Base-by-base conservation (phyloP, 768 basidiomycete genomes). In the Hortiboletus campestris region DNA sequence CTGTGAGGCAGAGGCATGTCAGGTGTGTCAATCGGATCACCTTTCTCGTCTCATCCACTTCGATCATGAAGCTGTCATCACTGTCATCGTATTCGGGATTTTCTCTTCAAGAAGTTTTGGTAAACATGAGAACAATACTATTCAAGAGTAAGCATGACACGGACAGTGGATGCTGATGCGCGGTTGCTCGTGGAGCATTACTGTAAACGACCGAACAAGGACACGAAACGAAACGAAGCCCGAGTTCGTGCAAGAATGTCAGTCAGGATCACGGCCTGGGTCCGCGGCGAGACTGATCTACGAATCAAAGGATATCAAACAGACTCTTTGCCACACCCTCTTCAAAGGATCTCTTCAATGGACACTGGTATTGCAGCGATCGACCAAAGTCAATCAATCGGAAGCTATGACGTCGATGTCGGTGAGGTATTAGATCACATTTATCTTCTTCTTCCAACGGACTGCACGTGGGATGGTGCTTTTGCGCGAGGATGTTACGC, bases 331-430 rank as follows among this genome's bases (percentile, higher is more conserved):
- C 59, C 5, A 0, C 0, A 4, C 0, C 5, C 54, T 53, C 42
- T 28, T 55, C 54, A 5, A 0, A 2, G 16, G 34, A 9, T 38
- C 29, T 31, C 11, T 0, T n/a, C 16, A 2, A 7, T 16, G 6
- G 0, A 0, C 16, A 0, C 7, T 32, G 0, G 1, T 19, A 35
- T 20, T 50, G 9, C 17, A 19, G 34, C 25, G 71, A 68, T 43
- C 80, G 72, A n/a, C 80, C 80, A 41, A 80, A 80, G 58, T 82
- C 80, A 51, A 80, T 79, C 51, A 82, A 47, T 28, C 80, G 76
- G 60, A 78, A 81, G 49, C 73, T 63, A 12, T 48, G 17, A 0
- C 4, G 39, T 17, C 49, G 38, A 32, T 54, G 43, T 55, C 14
- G 20, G 19, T 53, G 34, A 5, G 54, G 36, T 4, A 25, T 25